Percentiles rank a stretch among this genome's conserved stretches.
Conservation (phyloP, 768 basidiomycete genomes). For the Mycena leptocephala region DNA sequence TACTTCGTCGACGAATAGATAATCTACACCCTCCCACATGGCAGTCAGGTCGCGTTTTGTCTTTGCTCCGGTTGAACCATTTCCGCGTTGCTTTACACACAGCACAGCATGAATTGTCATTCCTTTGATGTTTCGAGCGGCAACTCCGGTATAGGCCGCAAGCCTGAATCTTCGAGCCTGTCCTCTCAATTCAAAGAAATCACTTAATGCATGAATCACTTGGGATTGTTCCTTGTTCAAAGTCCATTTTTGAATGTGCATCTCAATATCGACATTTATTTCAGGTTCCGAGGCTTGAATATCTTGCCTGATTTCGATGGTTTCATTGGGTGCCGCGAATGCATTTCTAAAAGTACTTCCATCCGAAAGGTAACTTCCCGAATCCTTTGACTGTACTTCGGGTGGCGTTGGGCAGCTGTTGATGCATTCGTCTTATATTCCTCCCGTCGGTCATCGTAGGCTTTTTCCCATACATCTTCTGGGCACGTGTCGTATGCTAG, state of each 20-base stretch:
- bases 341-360: conserved; percentile 1
- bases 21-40: too few species aligned
- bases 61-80: too few species aligned
- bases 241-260: conserved; percentile 42
- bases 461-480: too few species aligned
- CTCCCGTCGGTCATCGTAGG: conserved; percentile 30
- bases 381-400: background rate
- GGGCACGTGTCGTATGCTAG: background rate
- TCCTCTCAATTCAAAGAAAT: too few species aligned
- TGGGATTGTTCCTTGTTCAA: conserved; percentile 53
- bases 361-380: background rate
- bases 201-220: too few species aligned
- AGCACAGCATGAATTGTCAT: too few species aligned
- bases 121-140: too few species aligned
- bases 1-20: too few species aligned
- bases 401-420: background rate
- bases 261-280: conserved; percentile 33
- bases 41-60: too few species aligned
- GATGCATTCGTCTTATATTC: conserved; percentile 23
- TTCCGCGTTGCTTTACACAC: too few species aligned
- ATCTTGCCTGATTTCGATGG: background rate
- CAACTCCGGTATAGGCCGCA: too few species aligned
- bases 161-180: too few species aligned
- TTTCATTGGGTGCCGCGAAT: background rate
- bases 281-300: background rate